Percentiles rank a stretch among this genome's conserved stretches.
Conservation (phyloP, 352 stramenopile species). For the Globisporangium solare region DNA sequence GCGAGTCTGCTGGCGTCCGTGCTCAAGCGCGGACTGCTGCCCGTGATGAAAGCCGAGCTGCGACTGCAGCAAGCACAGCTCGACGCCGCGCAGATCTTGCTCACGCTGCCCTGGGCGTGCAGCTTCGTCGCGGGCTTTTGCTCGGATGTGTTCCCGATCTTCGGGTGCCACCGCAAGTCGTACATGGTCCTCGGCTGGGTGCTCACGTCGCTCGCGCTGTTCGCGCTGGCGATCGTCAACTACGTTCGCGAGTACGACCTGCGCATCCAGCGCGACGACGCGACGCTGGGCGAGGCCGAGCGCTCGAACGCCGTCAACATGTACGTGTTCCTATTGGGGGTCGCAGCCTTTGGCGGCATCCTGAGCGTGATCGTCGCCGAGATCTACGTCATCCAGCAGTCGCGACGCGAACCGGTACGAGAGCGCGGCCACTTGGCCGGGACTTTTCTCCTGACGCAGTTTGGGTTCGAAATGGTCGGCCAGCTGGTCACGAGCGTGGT, state of each 20-base stretch:
- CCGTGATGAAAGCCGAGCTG: constrained; percentile 37
- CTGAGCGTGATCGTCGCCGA: constrained; percentile 44
- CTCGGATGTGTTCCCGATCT: constrained; percentile 41
- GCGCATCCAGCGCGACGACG: constrained; percentile 16
- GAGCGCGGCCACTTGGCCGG: constrained; percentile 31
- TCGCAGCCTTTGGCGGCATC: constrained; percentile 46
- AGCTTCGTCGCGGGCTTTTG: constrained; percentile 48
- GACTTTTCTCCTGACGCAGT: constrained; percentile 49
- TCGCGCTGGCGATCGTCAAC: constrained; percentile 48
- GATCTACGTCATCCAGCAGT: constrained; percentile 55
- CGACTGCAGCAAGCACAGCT: constrained; percentile 26
- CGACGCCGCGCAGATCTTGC: constrained; percentile 29
- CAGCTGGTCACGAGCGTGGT: constrained; percentile 39
- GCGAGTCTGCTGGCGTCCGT: constrained; percentile 30
- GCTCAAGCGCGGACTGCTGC: constrained; percentile 33
- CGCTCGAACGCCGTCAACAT: constrained; percentile 30
- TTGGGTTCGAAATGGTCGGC: constrained; percentile 36
- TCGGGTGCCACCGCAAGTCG: constrained; percentile 40
- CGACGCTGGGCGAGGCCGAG: constrained; percentile 12
- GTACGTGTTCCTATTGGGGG: constrained; percentile 39
- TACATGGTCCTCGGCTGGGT: constrained; percentile 56
- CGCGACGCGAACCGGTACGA: constrained; percentile 34
- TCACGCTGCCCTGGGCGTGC: constrained; percentile 44
- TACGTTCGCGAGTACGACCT: constrained; percentile 44
- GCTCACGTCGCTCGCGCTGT: constrained; percentile 35